Evolutionary conservation across 371 early-diverging fungal genomes (phyloP), one percentile per base, ranked within the genome.

Genomic region (Scutellospora calospora): DNA sequence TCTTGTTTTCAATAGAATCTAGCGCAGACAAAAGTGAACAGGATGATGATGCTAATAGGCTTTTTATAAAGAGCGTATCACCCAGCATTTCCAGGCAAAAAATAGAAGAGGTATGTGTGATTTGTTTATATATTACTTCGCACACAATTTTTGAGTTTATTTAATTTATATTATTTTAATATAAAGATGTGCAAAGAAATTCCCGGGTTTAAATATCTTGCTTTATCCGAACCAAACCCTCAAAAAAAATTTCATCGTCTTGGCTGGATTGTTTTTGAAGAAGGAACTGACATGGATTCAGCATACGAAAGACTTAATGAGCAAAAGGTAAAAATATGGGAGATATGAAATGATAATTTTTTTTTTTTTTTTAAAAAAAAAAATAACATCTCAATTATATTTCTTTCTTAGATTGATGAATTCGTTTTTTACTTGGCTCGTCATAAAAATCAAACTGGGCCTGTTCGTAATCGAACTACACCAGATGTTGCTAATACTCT

Each of bases 241-340:
- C 89, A 88, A 82, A 94, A 94, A 83, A 93, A 94, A 80, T 94
- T 94, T 83, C 92, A 94, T 85, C 93, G 98, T 25, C 88, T 96
- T 75, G 98, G 97, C 9, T 98, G 98, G 98, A 91, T 97, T 81
- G 91, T 93, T 25, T 97, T 97, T 74, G 90, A 93, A 75, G 87
- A 92, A 51, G 97, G 94, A 22, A 93, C 94, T 4, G 93, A 97
- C 82, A 88, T 96, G 82, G 90, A 93, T 33, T 87, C 87, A 65
- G 94, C 94, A 18, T 85, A 93, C 82, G 89, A 91, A 25, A 84
- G 84, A 38, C 84, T 97, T 77, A 90, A 94, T 79, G 87, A 86
- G 60, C 88, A 87, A 78, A 87, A 87, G 71, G 86, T 87, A 52
- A 76, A 68, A 51, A 69, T 52, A 49, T 8, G 18, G 14, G 5